phyloP scores from a whole-genome alignment of 169 alveolate species.

The Plasmodium coatneyi region DNA sequence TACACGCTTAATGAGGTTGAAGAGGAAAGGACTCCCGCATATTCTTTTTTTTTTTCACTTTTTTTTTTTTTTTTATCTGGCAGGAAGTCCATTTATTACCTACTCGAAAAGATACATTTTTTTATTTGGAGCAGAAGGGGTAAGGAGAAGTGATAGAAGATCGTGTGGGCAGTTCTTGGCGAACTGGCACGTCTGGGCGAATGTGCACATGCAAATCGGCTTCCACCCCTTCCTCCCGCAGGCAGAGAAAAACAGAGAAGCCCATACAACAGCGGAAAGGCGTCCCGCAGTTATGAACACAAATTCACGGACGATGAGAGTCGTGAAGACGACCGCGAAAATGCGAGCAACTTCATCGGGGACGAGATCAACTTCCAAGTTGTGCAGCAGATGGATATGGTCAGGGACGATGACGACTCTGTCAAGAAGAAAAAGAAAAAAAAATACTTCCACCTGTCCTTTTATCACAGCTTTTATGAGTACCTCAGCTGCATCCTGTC shows the following conservation, averaged over 20 bases:
- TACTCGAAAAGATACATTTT: constrained; percentile 53
- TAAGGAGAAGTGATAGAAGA: neutral
- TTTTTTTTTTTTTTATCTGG: neutral
- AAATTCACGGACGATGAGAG: neutral
- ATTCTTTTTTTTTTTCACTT: neutral
- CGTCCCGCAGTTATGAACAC: neutral
- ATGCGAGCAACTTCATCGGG: constrained; percentile 50
- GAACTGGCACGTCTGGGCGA: neutral
- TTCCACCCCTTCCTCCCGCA: neutral
- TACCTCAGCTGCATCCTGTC: constrained; percentile 58
- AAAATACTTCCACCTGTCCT: constrained; percentile 41
- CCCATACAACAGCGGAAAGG: neutral
- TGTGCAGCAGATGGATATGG: constrained; percentile 55
- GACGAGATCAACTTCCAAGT: constrained; percentile 24
- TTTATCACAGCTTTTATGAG: constrained; percentile 59
- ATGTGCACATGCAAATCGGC: neutral
- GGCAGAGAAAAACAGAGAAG: constrained; percentile 19
- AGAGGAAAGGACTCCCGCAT: neutral
- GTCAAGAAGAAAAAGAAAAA: constrained; percentile 60
- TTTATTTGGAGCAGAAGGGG: constrained; percentile 1
- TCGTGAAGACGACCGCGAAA: constrained; percentile 1
- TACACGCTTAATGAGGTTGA: neutral
- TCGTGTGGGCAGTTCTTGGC: neutral
- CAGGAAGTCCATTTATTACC: constrained; percentile 63
- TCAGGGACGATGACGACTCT: constrained; percentile 51